Base-by-base conservation (phyloP, 2,329 filamentous ascomycete species). In the Eutypella sp. region DNA sequence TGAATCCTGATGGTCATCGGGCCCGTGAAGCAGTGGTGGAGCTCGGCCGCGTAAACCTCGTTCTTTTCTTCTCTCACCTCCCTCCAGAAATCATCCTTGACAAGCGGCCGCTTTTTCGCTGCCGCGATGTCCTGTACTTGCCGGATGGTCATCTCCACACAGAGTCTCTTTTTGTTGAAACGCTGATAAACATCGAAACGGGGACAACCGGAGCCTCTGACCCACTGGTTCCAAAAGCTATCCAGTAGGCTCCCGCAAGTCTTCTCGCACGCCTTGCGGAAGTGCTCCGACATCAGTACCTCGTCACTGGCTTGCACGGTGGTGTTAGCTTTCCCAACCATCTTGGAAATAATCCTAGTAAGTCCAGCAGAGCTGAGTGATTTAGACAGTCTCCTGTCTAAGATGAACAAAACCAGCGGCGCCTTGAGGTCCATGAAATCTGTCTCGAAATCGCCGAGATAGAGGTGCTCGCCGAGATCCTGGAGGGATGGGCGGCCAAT, bases 1-100 rank as follows among this genome's bases (percentile, higher is more conserved):
- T 99, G 93, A 51, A 99, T 96, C 25, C 93, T 79, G 52, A 99
- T 92, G 0, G 93, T 99, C 88, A 99, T 96, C 0, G 93, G 92
- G 0, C 93, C 93, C 1, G 90, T 93, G 59, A 97, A 97, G 2
- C 89, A 78, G n/a, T 83, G 79, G 53, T 89, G 87, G 15, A 89
- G 71, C 44, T 82, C 78, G 13, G 82, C 84, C 15, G 82, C 78
- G 47, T 82, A 82, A 29, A 95, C 78, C 25, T 79, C 79, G 49
- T 84, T 75, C 8, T 82, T 76, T 40, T 85, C 80, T 65, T 97
- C 91, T 56, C 95, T 88, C 46, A 92, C 81, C 53, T 93, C 86
- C 44, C 89, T 80, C 68, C 95, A 78, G 58, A 99, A 97, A 2
- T 86, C 83, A 11, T 82, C 73, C 50, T 86, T 86, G 18, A 84